phyloP scores from a whole-genome alignment of 78 protist genomes.

The Dictyostelium capitatum region DNA sequence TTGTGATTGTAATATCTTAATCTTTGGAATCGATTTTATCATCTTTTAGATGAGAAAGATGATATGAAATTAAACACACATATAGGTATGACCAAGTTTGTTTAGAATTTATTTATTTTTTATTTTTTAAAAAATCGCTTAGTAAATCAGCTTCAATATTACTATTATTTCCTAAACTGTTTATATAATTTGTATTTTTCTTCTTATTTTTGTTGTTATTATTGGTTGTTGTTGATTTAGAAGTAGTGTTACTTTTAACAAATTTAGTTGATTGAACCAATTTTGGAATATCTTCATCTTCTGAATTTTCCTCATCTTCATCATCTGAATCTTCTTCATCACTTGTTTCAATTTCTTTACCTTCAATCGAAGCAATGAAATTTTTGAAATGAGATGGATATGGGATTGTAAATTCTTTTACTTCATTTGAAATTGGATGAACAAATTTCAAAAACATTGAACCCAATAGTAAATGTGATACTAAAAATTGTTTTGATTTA shows the following conservation, averaged over 20 bases:
- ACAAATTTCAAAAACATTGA: constrained; percentile 43
- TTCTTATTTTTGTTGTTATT: neutral
- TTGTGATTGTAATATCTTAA: no score
- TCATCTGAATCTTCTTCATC: neutral
- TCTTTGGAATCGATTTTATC: no score
- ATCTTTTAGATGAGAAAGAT: no score
- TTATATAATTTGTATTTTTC: neutral
- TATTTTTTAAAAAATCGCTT: neutral
- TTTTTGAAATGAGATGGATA: constrained; percentile 58
- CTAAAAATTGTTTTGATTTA: constrained; percentile 39
- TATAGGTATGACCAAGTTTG: no score
- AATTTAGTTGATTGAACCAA: neutral
- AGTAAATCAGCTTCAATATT: constrained; percentile 1
- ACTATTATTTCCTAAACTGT: neutral
- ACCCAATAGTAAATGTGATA: constrained; percentile 59
- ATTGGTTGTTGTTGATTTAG: neutral
- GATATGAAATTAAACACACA: no score
- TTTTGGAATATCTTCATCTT: neutral
- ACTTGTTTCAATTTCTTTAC: neutral
- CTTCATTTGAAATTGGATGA: constrained; percentile 55
- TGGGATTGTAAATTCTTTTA: constrained; percentile 30
- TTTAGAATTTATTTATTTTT: constrained; percentile 8
- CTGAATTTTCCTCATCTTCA: neutral
- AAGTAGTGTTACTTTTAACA: neutral
- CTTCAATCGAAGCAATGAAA: constrained; percentile 46